Evolutionary conservation across 768 basidiomycete species (phyloP), one percentile per base, ranked within the genome.

Genomic region (Mycena polygramma): DNA sequence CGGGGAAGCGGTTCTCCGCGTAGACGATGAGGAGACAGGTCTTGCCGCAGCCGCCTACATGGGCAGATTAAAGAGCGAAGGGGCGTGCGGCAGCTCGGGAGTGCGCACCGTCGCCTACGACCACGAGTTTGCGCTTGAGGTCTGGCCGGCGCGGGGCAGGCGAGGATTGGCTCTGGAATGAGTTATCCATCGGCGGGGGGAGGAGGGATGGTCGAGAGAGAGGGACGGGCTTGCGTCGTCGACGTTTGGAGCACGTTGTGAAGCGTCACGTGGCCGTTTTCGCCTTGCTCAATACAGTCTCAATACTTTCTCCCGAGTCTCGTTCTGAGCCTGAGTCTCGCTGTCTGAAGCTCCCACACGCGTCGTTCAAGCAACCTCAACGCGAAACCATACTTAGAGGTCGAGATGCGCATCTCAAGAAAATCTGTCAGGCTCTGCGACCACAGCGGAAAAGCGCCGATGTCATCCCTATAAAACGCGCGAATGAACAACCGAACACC

Each of bases 21-120:
- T 98, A 98, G 45, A 97, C 96, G 76, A 98, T 98, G 75, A 98
- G 89, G 69, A 97, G 87, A 87, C 96, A 97, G 55, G 96, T 98
- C 89, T 97, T 95, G 77, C 93, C 94, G 78, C 94, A 94, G 69
- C 93, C 92, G 81, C 92, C 92, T 93, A 77, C 72, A 5, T 2
- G 36, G 30, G 53, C 24, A 30, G 24, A 26, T 30, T 30, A 43
- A 19, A 26, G 19, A 41, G n/a, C 37, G 11, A 5, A 41, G 24
- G 73, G 8, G 75, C 49, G 61, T 4, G 54, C n/a, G 37, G 51
- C 36, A 37, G 8, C 15, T 10, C 8, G 30, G 52, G 26, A 26
- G 26, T n/a, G 59, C 87, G 84, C 81, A 92, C 94, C 94, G 79
- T 95, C 94, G 69, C 93, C 94, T 43, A 95, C 94, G 53, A 96